A percentile compares a stretch with the other conserved stretches of the same genome.
Evolutionary conservation across 805 yeast species (phyloP).

Genomic region (Starmera amethionina): DNA sequence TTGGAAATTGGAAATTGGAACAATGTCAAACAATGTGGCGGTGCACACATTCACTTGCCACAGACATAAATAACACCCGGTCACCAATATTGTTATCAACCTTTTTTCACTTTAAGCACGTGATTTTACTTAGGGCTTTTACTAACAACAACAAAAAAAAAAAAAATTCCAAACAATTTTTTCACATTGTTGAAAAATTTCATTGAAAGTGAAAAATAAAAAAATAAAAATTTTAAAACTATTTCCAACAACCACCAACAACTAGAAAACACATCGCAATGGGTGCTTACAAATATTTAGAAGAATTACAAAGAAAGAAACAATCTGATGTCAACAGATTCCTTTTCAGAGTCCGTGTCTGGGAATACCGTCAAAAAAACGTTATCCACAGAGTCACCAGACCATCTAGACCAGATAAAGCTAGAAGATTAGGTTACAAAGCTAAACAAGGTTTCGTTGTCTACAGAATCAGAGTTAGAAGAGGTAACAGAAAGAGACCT

Average conservation of each 20-base stretch:
- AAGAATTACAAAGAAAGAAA: slow-evolving; percentile 99
- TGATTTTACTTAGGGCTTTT: too few species aligned
- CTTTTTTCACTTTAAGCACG: too few species aligned
- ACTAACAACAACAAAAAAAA: too few species aligned
- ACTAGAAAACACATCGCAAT: slow-evolving; percentile 26
- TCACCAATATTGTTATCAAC: too few species aligned
- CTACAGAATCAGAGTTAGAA: slow-evolving; percentile 98
- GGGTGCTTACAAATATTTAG: slow-evolving; percentile 99
- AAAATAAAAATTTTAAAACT: too few species aligned
- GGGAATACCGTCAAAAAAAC: slow-evolving; percentile 99
- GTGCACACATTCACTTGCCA: too few species aligned
- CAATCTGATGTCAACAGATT: slow-evolving; percentile 99
- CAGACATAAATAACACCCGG: too few species aligned
- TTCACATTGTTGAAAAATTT: too few species aligned
- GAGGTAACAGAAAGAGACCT: slow-evolving; percentile 99
- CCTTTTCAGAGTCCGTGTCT: slow-evolving; percentile 98
- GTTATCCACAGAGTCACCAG: slow-evolving; percentile 98
- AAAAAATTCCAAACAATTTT: too few species aligned
- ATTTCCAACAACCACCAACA: slow-evolving; percentile 3
- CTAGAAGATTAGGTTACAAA: slow-evolving; percentile 99
- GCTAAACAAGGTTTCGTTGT: slow-evolving; percentile 99
- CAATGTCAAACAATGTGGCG: too few species aligned
- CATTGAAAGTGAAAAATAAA: too few species aligned
- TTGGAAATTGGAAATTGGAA: too few species aligned
- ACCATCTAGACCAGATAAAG: slow-evolving; percentile 99